Percentiles rank a stretch among this genome's conserved stretches.
phyloP scores from a whole-genome alignment of 768 basidiomycete species.

The Tricholoma matsutake region DNA sequence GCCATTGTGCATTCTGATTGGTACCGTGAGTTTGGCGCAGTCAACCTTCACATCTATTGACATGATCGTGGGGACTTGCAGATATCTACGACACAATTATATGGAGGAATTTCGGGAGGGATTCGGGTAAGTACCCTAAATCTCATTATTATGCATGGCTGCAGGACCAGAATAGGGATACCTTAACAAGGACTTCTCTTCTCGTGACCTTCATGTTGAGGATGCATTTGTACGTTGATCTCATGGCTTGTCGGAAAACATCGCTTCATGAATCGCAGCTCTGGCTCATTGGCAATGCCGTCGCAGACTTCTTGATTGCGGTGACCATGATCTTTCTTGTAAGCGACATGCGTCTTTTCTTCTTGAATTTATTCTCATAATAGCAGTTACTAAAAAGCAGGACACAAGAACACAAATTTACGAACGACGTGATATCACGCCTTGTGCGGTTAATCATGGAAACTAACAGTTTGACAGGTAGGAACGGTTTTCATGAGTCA shows the following conservation, averaged over 20 bases:
- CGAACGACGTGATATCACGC: conserved; percentile 5
- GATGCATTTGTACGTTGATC: conserved; percentile 13
- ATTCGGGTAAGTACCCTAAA: conserved; percentile 9
- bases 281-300: conserved; percentile 23
- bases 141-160: neutral
- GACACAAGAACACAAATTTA: neutral
- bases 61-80: neutral
- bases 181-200: conserved; percentile 8
- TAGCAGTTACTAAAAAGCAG: conserved; percentile 1
- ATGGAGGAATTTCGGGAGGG: conserved; percentile 15
- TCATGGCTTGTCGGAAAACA: neutral
- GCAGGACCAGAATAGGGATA: neutral
- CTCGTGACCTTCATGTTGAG: neutral
- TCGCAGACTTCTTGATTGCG: conserved; percentile 20
- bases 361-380: neutral
- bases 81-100: conserved; percentile 14
- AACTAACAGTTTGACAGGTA: conserved; percentile 10
- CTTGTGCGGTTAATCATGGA: conserved; percentile 7
- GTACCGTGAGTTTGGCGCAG: conserved; percentile 4
- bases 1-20: conserved; percentile 12
- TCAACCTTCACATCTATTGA: neutral
- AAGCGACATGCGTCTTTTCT: neutral
- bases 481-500: too few relatives aligned
- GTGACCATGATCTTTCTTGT: conserved; percentile 18
- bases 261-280: conserved; percentile 9